Base-by-base conservation (phyloP, 1,284 basidiomycete genomes). In the Cystobasidium sp. region DNA sequence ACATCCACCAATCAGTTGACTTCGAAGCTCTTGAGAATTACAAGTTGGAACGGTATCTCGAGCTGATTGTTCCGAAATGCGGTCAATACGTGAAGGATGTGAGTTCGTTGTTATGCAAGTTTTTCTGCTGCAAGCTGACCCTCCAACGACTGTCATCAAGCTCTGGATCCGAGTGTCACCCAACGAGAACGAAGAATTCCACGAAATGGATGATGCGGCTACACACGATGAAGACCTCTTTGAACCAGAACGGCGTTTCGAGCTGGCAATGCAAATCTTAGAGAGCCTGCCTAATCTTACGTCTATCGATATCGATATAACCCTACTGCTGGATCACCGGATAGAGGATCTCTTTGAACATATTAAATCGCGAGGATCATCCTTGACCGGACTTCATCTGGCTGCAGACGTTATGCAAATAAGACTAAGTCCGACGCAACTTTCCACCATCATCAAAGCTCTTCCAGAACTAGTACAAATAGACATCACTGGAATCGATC, bases 51-150 rank as follows among this genome's bases (percentile, higher is more conserved):
- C 56, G 39, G 4, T 73, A 58, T 41, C n/a, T 65, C 7, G 63
- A 73, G 20, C 31, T 41, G 6, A 56, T 73, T 31, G 58, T 66
- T 39, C 70, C 70, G 18, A 73, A 73, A 31, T 73, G 66, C 43
- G 70, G 62, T 16, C 70, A 73, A 6, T 41, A 58, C 14, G 63
- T 73, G 37, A 65, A 73, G 55, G 53, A 61, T 16, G 69, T 71
- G 46, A 51, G 69, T 53, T 61, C 6, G 24, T 16, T 18, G 43
- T 20, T 8, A n/a, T n/a, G 53, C 22, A 22, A 31, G 18, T 5
- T 18, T 22, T 12, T n/a, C 5, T 16, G 16, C 14, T 9, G 9
- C 14, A 37, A 31, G 47, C 31, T 53, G 24, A 66, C 14, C 9
- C 2, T 14, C 24, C 4, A 14, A 14, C 18, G 6, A 43, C 39